Base-by-base conservation (phyloP, 805 yeast species). In the Priceomyces carsonii region DNA sequence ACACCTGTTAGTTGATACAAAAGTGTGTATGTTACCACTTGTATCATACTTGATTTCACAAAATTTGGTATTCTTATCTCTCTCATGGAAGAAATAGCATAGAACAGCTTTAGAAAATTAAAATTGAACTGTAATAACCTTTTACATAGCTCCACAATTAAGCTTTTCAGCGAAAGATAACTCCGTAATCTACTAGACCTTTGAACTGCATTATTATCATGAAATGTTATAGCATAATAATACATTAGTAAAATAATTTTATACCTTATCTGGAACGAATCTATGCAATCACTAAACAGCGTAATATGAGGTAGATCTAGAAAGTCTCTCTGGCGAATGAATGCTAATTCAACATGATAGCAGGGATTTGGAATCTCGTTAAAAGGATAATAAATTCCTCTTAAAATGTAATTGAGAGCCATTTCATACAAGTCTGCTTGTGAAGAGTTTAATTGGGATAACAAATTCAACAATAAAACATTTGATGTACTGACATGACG, bases 361-460 rank as follows among this genome's bases (percentile, higher is more conserved):
- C 40, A 40, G 19, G 50, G 47, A 8, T 16, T 32, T 12, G 47
- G 39, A 22, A 42, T 39, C 9, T 37, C 41, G 5, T 38, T 17
- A 1, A 45, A 44, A 8, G 31, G 21, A 4, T 18, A 18, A 16
- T 18, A 14, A 8, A 64, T 41, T 1, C 71, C 71, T 23, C 52
- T 50, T 33, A 66, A 57, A 0, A 48, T 33, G 26, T 32, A 51
- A 29, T 59, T 65, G 7, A 53, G 53, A 6, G 52, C 47, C 7
- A 64, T 39, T 32, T 65, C 70, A 36, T 50, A 53, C 62, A 62
- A 55, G 38, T 55, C 51, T 4, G 21, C 28, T 14, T 42, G 42
- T 8, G 38, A 42, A 5, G 47, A 31, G 4, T 56, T 57, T 9
- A 59, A 36, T 17, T 53, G 62, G 6, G 38, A 14, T 20, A 63